Base-by-base conservation (phyloP, 2,329 filamentous ascomycete species). In the Fusarium sp. region DNA sequence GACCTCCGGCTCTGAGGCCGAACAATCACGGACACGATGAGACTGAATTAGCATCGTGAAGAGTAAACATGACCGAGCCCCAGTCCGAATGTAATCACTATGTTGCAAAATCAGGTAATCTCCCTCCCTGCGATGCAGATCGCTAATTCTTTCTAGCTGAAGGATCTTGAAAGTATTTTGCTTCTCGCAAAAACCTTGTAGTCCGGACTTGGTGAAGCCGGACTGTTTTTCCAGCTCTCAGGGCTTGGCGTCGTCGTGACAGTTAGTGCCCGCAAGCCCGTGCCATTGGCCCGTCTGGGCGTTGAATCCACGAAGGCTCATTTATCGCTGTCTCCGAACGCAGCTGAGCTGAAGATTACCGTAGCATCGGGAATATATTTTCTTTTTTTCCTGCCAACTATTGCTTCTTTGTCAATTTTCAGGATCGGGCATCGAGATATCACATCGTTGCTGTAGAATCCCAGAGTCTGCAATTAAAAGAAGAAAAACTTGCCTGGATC, bases 371-470 rank as follows among this genome's bases (percentile, higher is more conserved):
- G 23, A 59, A 59, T 35, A 23, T 25, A 30, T 56, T 30, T 59
- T 58, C 60, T 25, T 32, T 67, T 72, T 44, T 57, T 32, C 35
- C 35, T 54, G 15, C 15, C 58, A 57, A 42, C 47, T 49, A 67
- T 68, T 57, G 46, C 44, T 71, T 57, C 23, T 56, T 53, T 64
- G 30, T 72, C 71, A 72, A 65, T 30, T 73, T 57, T 73, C 67
- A 71, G 52, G 42, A 71, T 67, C 66, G 66, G 43, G 15, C 30
- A 37, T 58, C 60, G 50, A 46, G 54, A 57, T 44, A 71, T 61
- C 60, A 49, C 42, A 72, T 69, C 56, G 47, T 42, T 62, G 42
- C 46, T 43, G 38, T 30, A 68, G 54, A 46, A 38, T 67, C 42
- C 46, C 35, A 28, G 37, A 28, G 13, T 35, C 35, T 50, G 33